phyloP scores from a whole-genome alignment of 345 rosid genomes.

The Lepidium africanum region DNA sequence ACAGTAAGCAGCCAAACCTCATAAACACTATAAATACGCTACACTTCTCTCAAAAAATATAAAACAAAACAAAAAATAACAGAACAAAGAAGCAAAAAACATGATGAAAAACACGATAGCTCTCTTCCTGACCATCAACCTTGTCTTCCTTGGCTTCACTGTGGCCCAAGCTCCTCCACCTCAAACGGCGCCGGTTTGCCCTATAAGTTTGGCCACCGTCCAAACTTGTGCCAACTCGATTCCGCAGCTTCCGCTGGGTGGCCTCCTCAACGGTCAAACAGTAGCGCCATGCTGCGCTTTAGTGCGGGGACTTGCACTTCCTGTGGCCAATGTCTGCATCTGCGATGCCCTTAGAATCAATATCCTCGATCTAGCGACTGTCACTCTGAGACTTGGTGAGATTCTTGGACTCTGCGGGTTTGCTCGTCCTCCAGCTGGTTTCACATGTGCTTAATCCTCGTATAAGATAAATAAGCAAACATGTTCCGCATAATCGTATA shows the following conservation, averaged over 20 bases:
- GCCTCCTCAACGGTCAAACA: background rate
- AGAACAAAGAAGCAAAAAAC: background rate
- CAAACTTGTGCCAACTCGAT: background rate
- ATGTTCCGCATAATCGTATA: no score
- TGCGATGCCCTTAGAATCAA: background rate
- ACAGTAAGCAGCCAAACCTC: background rate
- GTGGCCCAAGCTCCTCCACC: background rate
- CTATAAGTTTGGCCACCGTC: background rate
- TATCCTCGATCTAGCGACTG: no score
- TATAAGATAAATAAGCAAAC: background rate
- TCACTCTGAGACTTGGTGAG: background rate
- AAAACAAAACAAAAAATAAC: background rate
- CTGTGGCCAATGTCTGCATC: background rate
- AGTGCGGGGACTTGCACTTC: background rate
- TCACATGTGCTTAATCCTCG: background rate
- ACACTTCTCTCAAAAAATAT: background rate
- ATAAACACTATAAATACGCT: background rate
- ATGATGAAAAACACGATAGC: background rate
- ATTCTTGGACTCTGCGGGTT: background rate
- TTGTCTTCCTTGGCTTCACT: slow-evolving; percentile 5
- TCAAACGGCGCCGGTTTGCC: background rate
- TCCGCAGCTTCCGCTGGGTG: background rate
- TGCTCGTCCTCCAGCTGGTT: background rate
- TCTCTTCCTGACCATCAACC: slow-evolving; percentile 12
- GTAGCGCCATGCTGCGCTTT: background rate